Conservation (phyloP, 805 yeast genomes). For the Candida anglica region DNA sequence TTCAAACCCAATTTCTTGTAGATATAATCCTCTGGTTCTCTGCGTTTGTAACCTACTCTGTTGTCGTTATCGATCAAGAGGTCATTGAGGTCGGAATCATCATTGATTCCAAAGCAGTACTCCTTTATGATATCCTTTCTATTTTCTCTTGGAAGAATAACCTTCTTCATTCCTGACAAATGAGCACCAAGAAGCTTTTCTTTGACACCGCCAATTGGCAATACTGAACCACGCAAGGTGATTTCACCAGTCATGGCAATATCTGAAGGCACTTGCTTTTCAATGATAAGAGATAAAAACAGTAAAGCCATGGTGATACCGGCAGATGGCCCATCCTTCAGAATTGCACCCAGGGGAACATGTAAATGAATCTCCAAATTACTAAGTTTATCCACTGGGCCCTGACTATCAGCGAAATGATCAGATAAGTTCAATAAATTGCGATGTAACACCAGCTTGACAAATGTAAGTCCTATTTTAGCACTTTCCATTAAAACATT, state of each 20-base stretch:
- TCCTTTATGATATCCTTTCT: slow-evolving; percentile 65
- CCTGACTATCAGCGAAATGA: slow-evolving; percentile 16
- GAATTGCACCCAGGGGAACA: slow-evolving; percentile 46
- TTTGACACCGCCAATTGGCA: slow-evolving; percentile 79
- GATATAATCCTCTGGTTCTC: slow-evolving; percentile 49
- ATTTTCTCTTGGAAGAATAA: slow-evolving; percentile 69
- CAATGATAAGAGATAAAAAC: slow-evolving; percentile 40
- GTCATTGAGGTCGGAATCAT: slow-evolving; percentile 24
- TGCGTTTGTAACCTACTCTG: slow-evolving; percentile 20
- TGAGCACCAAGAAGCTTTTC: slow-evolving; percentile 81
- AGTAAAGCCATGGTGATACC: slow-evolving; percentile 48
- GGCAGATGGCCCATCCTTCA: slow-evolving; percentile 45
- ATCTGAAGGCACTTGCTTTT: slow-evolving; percentile 40
- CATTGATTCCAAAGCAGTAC: slow-evolving; percentile 35
- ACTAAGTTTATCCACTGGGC: slow-evolving; percentile 42
- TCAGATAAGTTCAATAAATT: slow-evolving; percentile 27
- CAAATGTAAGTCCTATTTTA: slow-evolving; percentile 71
- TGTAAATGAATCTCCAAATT: slow-evolving; percentile 54
- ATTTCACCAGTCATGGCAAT: slow-evolving; percentile 89
- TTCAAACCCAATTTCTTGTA: slow-evolving; percentile 53
- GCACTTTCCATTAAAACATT: slow-evolving; percentile 79
- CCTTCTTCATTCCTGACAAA: slow-evolving; percentile 50
- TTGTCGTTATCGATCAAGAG: slow-evolving; percentile 33
- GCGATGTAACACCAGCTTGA: slow-evolving; percentile 50
- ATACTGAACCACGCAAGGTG: slow-evolving; percentile 69